A percentile compares a stretch with the other conserved stretches of the same genome.
phyloP scores from a whole-genome alignment of 306 rosid species.

The Sophora flavescens region DNA sequence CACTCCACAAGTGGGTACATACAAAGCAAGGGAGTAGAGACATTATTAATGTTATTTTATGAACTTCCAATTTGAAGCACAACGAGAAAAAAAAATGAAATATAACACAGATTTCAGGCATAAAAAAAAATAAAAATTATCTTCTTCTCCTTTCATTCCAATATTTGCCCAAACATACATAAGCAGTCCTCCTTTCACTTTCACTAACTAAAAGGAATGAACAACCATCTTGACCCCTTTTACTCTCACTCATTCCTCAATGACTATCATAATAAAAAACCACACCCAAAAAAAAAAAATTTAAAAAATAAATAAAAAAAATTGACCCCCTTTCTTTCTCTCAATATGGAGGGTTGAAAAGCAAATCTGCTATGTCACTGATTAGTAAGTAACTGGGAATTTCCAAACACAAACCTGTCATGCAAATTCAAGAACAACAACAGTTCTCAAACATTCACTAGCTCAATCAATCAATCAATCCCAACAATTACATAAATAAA shows the following conservation, averaged over 20 bases:
- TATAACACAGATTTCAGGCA: background rate
- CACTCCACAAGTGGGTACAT: background rate
- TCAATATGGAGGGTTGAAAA: background rate
- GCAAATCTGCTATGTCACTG: background rate
- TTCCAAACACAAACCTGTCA: too few relatives aligned
- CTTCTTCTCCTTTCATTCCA: background rate
- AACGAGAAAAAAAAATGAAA: background rate
- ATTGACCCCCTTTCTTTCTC: background rate
- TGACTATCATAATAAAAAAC: background rate
- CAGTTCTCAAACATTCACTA: constrained; percentile 21
- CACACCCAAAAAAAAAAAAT: too few relatives aligned
- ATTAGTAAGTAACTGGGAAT: background rate
- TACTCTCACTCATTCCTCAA: background rate
- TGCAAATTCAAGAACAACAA: background rate
- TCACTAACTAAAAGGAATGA: background rate
- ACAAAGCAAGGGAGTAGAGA: background rate
- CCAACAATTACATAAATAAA: background rate
- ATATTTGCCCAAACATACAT: background rate
- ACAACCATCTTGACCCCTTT: background rate
- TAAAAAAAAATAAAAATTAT: background rate
- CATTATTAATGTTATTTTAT: background rate
- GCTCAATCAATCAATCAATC: background rate
- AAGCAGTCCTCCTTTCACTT: background rate
- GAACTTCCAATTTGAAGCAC: background rate
- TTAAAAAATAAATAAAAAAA: too few relatives aligned